These are phyloP conservation scores for Tolypocladium cylindrosporum DNA, from an alignment of 2,329 filamentous ascomycete genomes.

Conservation along the genomic window DNA sequence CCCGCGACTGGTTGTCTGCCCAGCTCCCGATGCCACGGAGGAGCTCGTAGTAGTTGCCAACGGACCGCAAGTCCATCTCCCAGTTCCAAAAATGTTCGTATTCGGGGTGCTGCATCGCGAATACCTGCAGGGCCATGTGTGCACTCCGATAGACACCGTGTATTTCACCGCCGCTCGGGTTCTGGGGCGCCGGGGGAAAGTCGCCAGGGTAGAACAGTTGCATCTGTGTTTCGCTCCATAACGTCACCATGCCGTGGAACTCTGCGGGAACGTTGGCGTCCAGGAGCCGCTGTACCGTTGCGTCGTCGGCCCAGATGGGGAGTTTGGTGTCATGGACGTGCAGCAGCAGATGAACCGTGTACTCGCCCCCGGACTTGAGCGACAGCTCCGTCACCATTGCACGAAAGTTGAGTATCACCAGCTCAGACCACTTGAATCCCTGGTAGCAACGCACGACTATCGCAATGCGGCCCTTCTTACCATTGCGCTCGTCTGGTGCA, in stretches of 20 bases:
- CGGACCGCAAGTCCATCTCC: conserved; percentile 58
- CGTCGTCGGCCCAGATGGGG: conserved; percentile 73
- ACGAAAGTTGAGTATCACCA: conserved; percentile 71
- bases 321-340: conserved; percentile 73
- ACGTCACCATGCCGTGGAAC: conserved; percentile 69
- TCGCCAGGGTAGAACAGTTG: conserved; percentile 61
- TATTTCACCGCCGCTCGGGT: conserved; percentile 46
- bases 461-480: conserved; percentile 52
- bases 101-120: conserved; percentile 51
- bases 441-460: conserved; percentile 74
- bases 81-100: conserved; percentile 62
- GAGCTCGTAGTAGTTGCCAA: conserved; percentile 62
- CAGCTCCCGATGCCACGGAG: conserved; percentile 58
- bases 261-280: conserved; percentile 56
- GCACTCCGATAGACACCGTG: conserved; percentile 61
- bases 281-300: conserved; percentile 62
- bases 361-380: conserved; percentile 70
- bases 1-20: conserved; percentile 57
- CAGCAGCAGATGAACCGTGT: conserved; percentile 71
- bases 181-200: conserved; percentile 58
- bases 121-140: conserved; percentile 54
- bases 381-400: conserved; percentile 72
- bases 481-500: conserved; percentile 4
- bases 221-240: conserved; percentile 85
- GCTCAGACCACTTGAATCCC: conserved; percentile 67